Conservation (phyloP, 371 early-diverging fungal species). For the Mucor indicus region DNA sequence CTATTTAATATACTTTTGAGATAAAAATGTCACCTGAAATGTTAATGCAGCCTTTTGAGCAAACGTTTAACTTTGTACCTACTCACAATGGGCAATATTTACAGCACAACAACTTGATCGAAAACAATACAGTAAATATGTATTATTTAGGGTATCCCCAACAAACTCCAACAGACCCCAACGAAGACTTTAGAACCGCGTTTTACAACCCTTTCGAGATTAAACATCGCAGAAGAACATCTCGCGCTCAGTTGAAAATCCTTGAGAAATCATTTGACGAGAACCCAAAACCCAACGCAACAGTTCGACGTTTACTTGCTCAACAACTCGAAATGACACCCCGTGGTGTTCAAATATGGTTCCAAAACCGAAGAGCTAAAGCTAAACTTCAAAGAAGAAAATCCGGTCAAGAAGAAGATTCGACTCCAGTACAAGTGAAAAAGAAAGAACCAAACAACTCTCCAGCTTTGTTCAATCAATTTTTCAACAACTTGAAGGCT, state of each 20-base stretch:
- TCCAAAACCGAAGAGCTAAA: conserved; percentile 90
- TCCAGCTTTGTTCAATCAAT: conserved; percentile 11
- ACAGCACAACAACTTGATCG: not conserved
- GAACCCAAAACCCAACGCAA: conserved; percentile 68
- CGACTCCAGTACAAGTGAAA: not conserved
- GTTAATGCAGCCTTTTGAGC: conserved; percentile 32
- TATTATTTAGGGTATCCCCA: conserved; percentile 8
- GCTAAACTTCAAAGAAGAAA: conserved; percentile 39
- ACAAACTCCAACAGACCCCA: not conserved
- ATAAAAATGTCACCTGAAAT: conserved; percentile 23
- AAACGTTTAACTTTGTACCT: conserved; percentile 15
- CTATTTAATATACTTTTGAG: not conserved
- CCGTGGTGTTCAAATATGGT: conserved; percentile 89
- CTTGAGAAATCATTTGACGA: conserved; percentile 59
- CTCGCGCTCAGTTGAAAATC: conserved; percentile 57
- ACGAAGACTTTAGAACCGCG: conserved; percentile 19
- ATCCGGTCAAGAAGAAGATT: not conserved
- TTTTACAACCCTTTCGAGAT: conserved; percentile 39
- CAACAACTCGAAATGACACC: conserved; percentile 75
- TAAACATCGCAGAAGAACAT: conserved; percentile 64
- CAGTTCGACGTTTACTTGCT: conserved; percentile 68
- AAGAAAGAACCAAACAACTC: not conserved
- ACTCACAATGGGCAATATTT: conserved; percentile 7
- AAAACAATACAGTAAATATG: not conserved
- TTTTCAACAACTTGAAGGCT: conserved; percentile 16